Evolutionary conservation across 371 early-diverging fungal genomes (phyloP).

Genomic region (Furculomyces boomerangus): DNA sequence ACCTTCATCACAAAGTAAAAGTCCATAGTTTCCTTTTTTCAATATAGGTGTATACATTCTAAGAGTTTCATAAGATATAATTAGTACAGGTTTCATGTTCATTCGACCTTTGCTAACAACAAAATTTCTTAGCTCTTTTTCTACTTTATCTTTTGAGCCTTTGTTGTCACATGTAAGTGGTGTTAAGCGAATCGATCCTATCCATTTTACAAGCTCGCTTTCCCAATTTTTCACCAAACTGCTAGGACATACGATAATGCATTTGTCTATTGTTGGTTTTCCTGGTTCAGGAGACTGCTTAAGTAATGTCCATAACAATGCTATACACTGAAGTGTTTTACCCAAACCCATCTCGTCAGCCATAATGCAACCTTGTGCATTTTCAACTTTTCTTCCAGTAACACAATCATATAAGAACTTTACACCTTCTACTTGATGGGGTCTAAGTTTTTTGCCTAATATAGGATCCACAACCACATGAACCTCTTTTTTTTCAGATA

Average conservation of each 20-base stretch:
- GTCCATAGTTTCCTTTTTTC: conserved; percentile 62
- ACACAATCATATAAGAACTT: conserved; percentile 82
- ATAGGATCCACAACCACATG: conserved; percentile 69
- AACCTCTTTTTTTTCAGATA: conserved; percentile 23
- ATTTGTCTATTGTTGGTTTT: conserved; percentile 83
- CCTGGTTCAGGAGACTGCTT: conserved; percentile 73
- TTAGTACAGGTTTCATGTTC: conserved; percentile 71
- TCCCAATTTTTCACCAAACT: conserved; percentile 77
- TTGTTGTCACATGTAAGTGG: conserved; percentile 74
- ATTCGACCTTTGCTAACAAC: conserved; percentile 60
- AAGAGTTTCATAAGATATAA: conserved; percentile 89
- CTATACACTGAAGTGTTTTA: conserved; percentile 83
- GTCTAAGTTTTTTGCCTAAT: conserved; percentile 65
- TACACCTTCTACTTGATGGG: conserved; percentile 92
- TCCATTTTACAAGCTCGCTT: conserved; percentile 82
- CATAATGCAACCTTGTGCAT: conserved; percentile 82
- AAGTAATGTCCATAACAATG: conserved; percentile 84
- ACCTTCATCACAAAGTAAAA: conserved; percentile 94
- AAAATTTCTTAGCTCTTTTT: conserved; percentile 57
- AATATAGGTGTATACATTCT: conserved; percentile 59
- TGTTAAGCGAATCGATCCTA: conserved; percentile 60
- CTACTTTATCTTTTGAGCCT: conserved; percentile 70
- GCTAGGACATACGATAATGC: conserved; percentile 65
- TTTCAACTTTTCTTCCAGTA: conserved; percentile 48
- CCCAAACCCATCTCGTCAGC: conserved; percentile 98